These are phyloP conservation scores for Tetrahymena thermophila DNA, from an alignment of 73 alveolate genomes.

Conservation along the genomic window DNA sequence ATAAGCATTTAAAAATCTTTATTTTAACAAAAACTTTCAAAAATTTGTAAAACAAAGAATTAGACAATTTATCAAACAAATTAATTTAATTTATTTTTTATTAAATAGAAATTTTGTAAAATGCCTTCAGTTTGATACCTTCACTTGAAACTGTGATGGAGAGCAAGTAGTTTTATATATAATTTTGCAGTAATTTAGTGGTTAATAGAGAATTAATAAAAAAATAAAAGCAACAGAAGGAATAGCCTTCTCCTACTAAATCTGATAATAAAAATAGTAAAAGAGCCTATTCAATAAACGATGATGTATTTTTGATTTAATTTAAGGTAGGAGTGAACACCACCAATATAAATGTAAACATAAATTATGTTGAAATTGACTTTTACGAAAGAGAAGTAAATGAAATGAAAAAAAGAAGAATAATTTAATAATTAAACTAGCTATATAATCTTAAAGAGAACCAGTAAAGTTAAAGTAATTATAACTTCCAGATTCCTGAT, in stretches of 20 bases:
- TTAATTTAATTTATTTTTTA: not conserved
- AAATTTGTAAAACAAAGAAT: not conserved
- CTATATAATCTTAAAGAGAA: not conserved
- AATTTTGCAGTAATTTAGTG: not conserved
- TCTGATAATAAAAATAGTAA: not conserved
- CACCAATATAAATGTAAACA: not conserved
- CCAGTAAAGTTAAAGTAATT: not conserved
- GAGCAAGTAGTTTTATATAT: not conserved
- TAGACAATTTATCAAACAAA: no score
- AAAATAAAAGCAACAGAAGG: not conserved
- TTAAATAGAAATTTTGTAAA: not conserved
- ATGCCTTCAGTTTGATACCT: not conserved
- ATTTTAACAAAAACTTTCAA: not conserved
- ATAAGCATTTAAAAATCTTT: no score
- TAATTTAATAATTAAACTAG: not conserved
- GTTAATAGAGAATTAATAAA: not conserved
- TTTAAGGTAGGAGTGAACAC: not conserved
- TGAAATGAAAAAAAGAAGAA: not conserved
- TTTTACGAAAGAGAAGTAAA: not conserved
- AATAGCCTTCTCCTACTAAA: not conserved
- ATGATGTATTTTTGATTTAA: not conserved
- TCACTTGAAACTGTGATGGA: not conserved
- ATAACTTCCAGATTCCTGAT: not conserved
- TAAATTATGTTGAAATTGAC: not conserved
- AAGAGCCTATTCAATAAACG: not conserved